phyloP scores from a whole-genome alignment of 345 rosid genomes.

The Syzygium grande region DNA sequence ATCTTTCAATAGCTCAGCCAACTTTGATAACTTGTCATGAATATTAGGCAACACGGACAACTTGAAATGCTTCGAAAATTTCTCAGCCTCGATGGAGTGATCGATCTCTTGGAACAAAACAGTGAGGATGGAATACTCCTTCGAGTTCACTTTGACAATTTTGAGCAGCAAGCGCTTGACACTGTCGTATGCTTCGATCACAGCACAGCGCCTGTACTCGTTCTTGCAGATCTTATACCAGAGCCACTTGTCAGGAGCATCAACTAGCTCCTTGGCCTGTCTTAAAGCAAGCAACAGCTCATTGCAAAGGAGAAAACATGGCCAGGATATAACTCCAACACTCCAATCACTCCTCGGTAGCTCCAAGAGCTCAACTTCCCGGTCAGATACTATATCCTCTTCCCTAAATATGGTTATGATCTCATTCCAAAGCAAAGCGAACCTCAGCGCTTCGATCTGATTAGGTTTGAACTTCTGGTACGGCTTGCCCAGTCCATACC shows the following conservation, averaged over 20 bases:
- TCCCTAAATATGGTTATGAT: constrained; percentile 73
- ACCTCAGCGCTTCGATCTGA: constrained; percentile 75
- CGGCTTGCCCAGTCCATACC: constrained; percentile 87
- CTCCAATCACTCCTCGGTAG: constrained; percentile 74
- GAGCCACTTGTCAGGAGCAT: constrained; percentile 89
- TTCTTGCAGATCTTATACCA: constrained; percentile 84
- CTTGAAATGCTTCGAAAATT: constrained; percentile 66
- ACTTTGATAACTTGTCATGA: constrained; percentile 51
- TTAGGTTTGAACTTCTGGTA: constrained; percentile 84
- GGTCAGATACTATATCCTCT: constrained; percentile 84
- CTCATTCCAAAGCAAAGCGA: constrained; percentile 92
- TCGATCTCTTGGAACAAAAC: constrained; percentile 69
- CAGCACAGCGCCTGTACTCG: constrained; percentile 86
- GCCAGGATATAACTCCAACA: constrained; percentile 83
- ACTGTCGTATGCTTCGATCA: constrained; percentile 83
- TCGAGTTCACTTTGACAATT: constrained; percentile 49
- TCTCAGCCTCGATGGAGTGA: constrained; percentile 47
- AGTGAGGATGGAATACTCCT: constrained; percentile 70
- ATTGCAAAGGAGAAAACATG: constrained; percentile 81
- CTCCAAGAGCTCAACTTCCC: constrained; percentile 82
- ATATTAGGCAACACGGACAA: constrained; percentile 56
- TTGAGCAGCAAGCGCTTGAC: constrained; percentile 53
- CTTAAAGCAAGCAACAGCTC: constrained; percentile 84
- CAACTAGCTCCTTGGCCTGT: constrained; percentile 80
- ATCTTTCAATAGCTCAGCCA: constrained; percentile 43